phyloP scores from a whole-genome alignment of 1,284 basidiomycete genomes.

The Melampsora abietis-canadensis region DNA sequence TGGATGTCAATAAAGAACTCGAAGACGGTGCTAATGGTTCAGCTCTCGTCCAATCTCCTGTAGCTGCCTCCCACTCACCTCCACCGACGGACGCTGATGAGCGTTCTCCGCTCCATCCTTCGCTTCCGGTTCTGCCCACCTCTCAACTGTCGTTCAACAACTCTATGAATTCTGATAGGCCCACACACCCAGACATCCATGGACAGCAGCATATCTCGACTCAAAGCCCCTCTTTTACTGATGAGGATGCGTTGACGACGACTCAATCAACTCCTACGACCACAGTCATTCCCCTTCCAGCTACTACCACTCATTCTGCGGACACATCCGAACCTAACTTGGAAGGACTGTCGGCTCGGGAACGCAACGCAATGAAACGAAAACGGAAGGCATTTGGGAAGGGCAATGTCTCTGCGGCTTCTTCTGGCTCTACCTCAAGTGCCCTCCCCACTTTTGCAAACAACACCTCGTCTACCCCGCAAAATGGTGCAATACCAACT shows the following conservation, averaged over 20 bases:
- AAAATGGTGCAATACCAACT: conserved; percentile 7
- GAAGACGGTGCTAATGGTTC: conserved; percentile 24
- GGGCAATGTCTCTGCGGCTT: conserved; percentile 57
- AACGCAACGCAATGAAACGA: conserved; percentile 82
- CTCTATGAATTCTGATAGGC: background rate
- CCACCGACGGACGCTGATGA: conserved; percentile 4
- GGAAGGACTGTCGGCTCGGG: conserved; percentile 68
- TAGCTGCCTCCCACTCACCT: conserved; percentile 11
- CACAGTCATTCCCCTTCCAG: conserved; percentile 16
- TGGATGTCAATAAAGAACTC: conserved; percentile 54
- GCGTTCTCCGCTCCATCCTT: conserved; percentile 7
- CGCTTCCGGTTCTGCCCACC: background rate
- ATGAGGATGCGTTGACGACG: conserved; percentile 37
- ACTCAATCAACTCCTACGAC: conserved; percentile 25
- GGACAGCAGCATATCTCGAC: background rate
- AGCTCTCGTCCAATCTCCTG: conserved; percentile 20
- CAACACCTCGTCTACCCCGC: conserved; percentile 46
- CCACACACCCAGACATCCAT: background rate
- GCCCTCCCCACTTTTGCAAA: conserved; percentile 55
- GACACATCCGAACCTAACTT: conserved; percentile 45
- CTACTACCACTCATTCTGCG: conserved; percentile 15
- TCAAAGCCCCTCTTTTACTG: conserved; percentile 7
- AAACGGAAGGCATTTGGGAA: conserved; percentile 81
- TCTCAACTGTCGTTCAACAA: conserved; percentile 9
- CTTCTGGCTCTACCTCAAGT: conserved; percentile 57